phyloP scores from a whole-genome alignment of 345 rosid genomes.

The Lumnitzera littorea region DNA sequence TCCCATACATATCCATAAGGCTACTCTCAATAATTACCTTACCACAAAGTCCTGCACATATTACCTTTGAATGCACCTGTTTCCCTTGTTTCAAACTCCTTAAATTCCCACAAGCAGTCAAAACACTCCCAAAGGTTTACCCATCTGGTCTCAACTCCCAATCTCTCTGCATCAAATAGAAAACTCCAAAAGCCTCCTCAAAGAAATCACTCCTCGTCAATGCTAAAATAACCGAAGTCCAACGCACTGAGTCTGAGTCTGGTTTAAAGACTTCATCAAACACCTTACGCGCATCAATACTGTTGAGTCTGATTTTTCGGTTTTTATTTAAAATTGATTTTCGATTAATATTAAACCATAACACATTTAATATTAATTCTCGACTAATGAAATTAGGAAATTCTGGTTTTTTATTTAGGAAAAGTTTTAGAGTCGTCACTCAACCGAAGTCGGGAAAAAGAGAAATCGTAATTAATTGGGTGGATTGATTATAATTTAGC shows the following conservation, averaged over 20 bases:
- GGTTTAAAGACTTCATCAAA: constrained; percentile 74
- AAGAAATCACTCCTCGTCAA: constrained; percentile 57
- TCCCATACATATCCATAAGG: constrained; percentile 92
- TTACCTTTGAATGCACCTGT: constrained; percentile 62
- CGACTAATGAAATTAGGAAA: too few relatives aligned
- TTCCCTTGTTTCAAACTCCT: constrained; percentile 65
- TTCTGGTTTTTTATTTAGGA: too few relatives aligned
- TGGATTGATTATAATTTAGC: too few relatives aligned
- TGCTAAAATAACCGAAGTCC: constrained; percentile 69
- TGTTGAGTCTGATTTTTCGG: neutral
- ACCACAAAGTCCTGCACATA: constrained; percentile 40
- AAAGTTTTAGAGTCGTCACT: too few relatives aligned
- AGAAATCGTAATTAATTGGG: too few relatives aligned
- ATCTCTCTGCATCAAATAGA: constrained; percentile 46
- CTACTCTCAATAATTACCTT: constrained; percentile 73
- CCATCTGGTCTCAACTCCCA: constrained; percentile 48
- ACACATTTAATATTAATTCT: too few relatives aligned
- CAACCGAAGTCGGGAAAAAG: too few relatives aligned
- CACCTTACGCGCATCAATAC: constrained; percentile 41
- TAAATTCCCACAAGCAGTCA: constrained; percentile 80
- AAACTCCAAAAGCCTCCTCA: constrained; percentile 42
- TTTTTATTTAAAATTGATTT: too few relatives aligned
- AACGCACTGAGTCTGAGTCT: constrained; percentile 64
- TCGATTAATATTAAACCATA: too few relatives aligned
- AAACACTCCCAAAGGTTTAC: constrained; percentile 63